Conservation (phyloP, 83 land plant genomes). For the Isoetes engelmannii region DNA sequence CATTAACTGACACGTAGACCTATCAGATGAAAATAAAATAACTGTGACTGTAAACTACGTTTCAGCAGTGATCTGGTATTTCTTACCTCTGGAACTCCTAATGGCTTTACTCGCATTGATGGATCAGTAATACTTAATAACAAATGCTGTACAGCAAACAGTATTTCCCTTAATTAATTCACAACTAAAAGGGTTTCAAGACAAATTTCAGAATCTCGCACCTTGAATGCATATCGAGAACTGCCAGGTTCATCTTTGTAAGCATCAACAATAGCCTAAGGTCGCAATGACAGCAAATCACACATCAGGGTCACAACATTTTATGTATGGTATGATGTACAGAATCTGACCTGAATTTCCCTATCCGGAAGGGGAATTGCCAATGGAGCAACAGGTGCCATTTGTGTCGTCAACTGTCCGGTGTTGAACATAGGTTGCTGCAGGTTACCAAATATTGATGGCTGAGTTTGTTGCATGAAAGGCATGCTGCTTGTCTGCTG, state of each 20-base stretch:
- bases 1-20: conserved; percentile 49
- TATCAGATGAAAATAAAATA: background rate
- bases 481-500: conserved; percentile 12
- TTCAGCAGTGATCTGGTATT: background rate
- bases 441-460: background rate
- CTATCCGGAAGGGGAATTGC: conserved; percentile 83
- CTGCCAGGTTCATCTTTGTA: conserved; percentile 85
- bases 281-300: background rate
- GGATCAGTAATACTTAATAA: conserved; percentile 93
- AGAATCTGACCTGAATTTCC: conserved; percentile 61
- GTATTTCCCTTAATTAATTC: background rate
- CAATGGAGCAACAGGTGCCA: conserved; percentile 96
- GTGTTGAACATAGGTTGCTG: conserved; percentile 25
- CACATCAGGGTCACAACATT: background rate
- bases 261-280: conserved; percentile 85
- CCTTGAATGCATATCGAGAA: conserved; percentile 86
- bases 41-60: background rate
- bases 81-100: conserved; percentile 87
- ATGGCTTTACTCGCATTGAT: conserved; percentile 63
- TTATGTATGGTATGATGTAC: background rate
- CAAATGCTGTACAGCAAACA: conserved; percentile 61
- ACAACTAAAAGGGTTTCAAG: background rate
- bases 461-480: conserved; percentile 7
- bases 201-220: conserved; percentile 12
- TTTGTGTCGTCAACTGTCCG: conserved; percentile 76